Evolutionary conservation across 345 rosid genomes (phyloP), one percentile per base, ranked within the genome.

Genomic region (Passiflora organensis): DNA sequence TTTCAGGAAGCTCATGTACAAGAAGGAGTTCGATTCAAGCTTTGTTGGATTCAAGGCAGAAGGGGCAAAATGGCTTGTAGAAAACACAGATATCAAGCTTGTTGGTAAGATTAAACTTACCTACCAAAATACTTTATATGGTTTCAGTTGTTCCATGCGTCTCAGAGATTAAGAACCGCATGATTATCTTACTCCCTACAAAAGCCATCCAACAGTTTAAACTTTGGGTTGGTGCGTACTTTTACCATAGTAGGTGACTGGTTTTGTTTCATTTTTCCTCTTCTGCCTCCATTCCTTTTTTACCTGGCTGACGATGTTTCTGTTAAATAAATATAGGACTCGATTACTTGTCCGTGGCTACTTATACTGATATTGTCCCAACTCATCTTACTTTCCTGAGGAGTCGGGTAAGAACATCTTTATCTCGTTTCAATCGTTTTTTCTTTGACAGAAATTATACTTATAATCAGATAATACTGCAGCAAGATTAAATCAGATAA

Each of bases 41-140:
- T 74, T 48, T 43, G 56, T 56, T 13, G 82, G 72, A 19, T 78
- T 78, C 43, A 65, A 0, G 53, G 37, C 39, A 23, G 79, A 71
- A 48, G 82, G 82, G 10, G 79, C 79, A 14, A 48, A 68, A 58
- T 78, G 79, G 79, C 53, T 78, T 38, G 72, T 68, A 10, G 64
- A 71, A 21, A 74, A 74, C 59, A 74, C 82, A 2, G 68, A 68
- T 37, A 68, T 78, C 54, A 71, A 63, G 50, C 69, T 78, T 38
- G 73, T 78, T 17, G 82, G 82, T 78, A 65, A 56, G 74, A n/a
- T n/a, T n/a, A n/a, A n/a, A n/a, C n/a, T n/a, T n/a, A n/a, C 34
- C 8, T 28, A 28, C 34, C 8, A 8, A 2, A 28, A n/a, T n/a
- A 28, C 5, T 28, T 28, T 28, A 28, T 8, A 28, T 28, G 3